Conservation (phyloP, 2,329 filamentous ascomycete species). For the Macroventuria anomochaeta region DNA sequence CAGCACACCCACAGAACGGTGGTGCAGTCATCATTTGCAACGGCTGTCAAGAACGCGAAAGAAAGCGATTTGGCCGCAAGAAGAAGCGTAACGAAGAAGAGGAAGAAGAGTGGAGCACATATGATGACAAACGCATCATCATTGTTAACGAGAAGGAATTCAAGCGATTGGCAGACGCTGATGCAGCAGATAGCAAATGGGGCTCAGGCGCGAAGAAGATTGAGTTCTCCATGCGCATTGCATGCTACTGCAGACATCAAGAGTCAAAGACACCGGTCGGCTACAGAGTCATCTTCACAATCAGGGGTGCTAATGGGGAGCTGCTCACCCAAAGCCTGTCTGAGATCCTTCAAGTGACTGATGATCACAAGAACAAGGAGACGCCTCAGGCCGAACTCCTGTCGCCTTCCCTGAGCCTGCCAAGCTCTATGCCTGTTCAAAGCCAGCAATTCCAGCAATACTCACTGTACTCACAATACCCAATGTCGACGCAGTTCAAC, state of each 20-base stretch:
- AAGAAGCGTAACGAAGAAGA: constrained; percentile 90
- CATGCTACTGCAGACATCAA: constrained; percentile 95
- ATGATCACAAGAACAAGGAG: constrained; percentile 82
- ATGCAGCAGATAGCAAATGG: constrained; percentile 26
- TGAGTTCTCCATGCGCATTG: constrained; percentile 91
- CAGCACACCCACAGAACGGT: constrained; percentile 79
- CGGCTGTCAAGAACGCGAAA: constrained; percentile 90
- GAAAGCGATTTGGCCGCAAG: constrained; percentile 89
- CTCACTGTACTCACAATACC: constrained; percentile 12
- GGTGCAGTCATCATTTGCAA: constrained; percentile 92
- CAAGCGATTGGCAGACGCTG: constrained; percentile 42
- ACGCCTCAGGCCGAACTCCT: constrained; percentile 28
- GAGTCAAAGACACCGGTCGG: constrained; percentile 79
- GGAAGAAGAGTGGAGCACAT: constrained; percentile 77
- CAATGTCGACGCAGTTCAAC: constrained; percentile 18
- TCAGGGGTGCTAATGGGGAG: constrained; percentile 79
- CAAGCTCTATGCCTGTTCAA: constrained; percentile 24
- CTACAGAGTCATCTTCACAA: constrained; percentile 91
- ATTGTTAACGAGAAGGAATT: constrained; percentile 50
- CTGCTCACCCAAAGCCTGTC: constrained; percentile 80
- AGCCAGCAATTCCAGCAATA: constrained; percentile 15
- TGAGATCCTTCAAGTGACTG: constrained; percentile 91
- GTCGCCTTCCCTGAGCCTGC: constrained; percentile 30
- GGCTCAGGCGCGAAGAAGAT: constrained; percentile 68
- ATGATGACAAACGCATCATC: constrained; percentile 53